A percentile compares a stretch with the other conserved stretches of the same genome.
Evolutionary conservation across 2,329 filamentous ascomycete species (phyloP).

Genomic region (Sclerotinia borealis): DNA sequence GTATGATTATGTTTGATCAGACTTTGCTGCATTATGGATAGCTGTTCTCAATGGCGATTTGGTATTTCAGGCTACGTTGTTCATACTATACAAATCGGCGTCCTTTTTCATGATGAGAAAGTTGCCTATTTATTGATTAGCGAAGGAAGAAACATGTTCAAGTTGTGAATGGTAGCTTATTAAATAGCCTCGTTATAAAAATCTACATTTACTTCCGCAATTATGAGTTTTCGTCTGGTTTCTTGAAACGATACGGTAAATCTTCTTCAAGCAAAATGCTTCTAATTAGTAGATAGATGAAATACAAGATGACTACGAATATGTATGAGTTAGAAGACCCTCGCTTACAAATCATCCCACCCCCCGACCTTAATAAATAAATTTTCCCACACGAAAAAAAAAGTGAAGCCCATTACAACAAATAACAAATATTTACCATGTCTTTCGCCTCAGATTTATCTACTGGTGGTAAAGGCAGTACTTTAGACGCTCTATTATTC

Average conservation of each 20-base stretch:
- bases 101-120: not conserved
- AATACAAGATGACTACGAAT: not conserved
- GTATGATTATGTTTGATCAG: constrained; percentile 25
- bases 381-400: constrained; percentile 18
- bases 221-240: not conserved
- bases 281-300: not conserved
- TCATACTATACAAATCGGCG: not conserved
- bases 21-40: constrained; percentile 19
- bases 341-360: constrained; percentile 12
- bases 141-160: not conserved
- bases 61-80: constrained; percentile 9
- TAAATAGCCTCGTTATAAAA: not conserved
- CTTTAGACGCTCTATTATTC: constrained; percentile 26
- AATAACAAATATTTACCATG: constrained; percentile 1
- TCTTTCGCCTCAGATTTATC: constrained; percentile 4
- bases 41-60: constrained; percentile 19
- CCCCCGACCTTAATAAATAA: constrained; percentile 14
- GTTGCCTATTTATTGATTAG: not conserved
- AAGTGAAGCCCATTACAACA: constrained; percentile 11
- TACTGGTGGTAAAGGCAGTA: constrained; percentile 4
- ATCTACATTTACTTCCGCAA: not conserved
- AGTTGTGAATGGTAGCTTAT: not conserved
- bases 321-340: constrained; percentile 7
- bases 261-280: not conserved
- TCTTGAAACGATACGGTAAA: not conserved